Base-by-base conservation (phyloP, 768 basidiomycete genomes). In the Sarcodon aspratus region DNA sequence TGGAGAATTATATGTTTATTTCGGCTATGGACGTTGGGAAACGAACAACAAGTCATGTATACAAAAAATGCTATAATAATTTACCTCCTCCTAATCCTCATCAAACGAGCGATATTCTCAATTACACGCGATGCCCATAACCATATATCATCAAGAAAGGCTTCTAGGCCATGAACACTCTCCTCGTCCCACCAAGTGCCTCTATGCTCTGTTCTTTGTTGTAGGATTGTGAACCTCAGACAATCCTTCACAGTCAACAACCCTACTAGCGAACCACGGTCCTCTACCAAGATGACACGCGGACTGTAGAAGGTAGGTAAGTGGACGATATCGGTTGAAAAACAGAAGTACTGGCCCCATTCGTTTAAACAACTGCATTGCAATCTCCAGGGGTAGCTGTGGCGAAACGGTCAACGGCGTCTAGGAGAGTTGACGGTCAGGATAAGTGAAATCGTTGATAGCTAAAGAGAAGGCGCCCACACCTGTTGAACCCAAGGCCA, bases 401-500 rank as follows among this genome's bases (percentile, higher is more conserved):
- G 92, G 85, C 6, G 92, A 85, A 9, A 96, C 93, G 0, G 89
- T 92, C 58, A 99, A 75, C 1, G 95, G 93, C 0, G 92, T 95
- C 96, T 99, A 61, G 35, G 44, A 46, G 45, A 12, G 45, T 35
- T 31, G 27, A 43, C 6, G 33, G 9, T 51, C 45, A 48, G 49
- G 47, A 47, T 45, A 34, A 35, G 11, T 3, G 27, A 27, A 12
- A 40, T 13, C 33, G 6, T 52, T 17, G 45, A 45, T 18, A 18
- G 33, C 7, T 10, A 18, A 17, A 17, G 10, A 37, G 12, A 31
- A 54, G 43, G 56, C 73, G 52, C 62, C 40, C 15, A 6, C 40
- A 95, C 96, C 74, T 92, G 85, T 62, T 97, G 96, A 1, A 98
- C 91, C 85, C 92, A 98, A 8, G 89, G 85, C 73, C 85, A 85